Percentiles rank a stretch among this genome's conserved stretches.
Evolutionary conservation across 805 yeast genomes (phyloP).

Genomic region (Candida coquimbonensis): DNA sequence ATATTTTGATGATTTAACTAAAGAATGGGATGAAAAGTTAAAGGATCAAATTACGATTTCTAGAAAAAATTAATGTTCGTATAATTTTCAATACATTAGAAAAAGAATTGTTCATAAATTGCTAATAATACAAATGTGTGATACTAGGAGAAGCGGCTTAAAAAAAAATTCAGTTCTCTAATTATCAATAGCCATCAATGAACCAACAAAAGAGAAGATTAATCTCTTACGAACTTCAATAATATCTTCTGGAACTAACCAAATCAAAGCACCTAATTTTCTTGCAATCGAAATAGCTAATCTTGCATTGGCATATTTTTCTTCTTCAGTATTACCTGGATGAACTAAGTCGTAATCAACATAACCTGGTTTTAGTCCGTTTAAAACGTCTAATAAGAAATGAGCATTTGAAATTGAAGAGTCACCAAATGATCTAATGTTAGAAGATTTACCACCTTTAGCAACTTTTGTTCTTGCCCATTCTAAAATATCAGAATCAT

Average conservation of each 20-base stretch:
- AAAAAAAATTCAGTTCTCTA: not conserved
- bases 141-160: too few species aligned
- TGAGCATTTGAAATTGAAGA: conserved; percentile 67
- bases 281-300: conserved; percentile 97
- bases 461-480: conserved; percentile 89
- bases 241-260: conserved; percentile 99
- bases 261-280: conserved; percentile 93
- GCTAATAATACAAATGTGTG: not conserved
- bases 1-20: conserved; percentile 49
- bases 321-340: conserved; percentile 74
- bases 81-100: not conserved
- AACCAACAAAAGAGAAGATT: conserved; percentile 90
- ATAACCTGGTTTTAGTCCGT: conserved; percentile 95
- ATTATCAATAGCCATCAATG: conserved; percentile 69
- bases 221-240: conserved; percentile 92
- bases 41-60: conserved; percentile 59
- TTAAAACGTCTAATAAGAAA: conserved; percentile 80
- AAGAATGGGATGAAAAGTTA: conserved; percentile 70
- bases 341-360: conserved; percentile 92
- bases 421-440: conserved; percentile 82
- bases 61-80: conserved; percentile 9
- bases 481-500: conserved; percentile 79
- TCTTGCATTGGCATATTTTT: conserved; percentile 88
- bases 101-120: not conserved
- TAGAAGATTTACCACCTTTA: conserved; percentile 74